phyloP scores from a whole-genome alignment of 495 filamentous ascomycete genomes.

The Pseudoneurospora amorphoporcata region DNA sequence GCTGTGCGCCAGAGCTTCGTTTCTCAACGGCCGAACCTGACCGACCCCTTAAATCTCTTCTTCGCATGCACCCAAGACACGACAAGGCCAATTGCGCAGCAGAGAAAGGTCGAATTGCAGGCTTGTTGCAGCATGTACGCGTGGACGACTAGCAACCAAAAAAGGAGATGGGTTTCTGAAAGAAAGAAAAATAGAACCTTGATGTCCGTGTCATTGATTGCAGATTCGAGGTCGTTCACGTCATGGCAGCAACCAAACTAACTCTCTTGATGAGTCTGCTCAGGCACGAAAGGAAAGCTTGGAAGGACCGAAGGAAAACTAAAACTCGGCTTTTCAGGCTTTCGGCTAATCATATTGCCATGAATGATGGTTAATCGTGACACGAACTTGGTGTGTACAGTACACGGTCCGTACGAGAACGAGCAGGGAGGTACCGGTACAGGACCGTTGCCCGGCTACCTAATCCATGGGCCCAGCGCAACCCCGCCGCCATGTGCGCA shows the following conservation, averaged over 20 bases:
- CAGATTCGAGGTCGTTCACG: background rate
- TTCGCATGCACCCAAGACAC: slow-evolving; percentile 2
- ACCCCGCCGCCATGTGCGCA: slow-evolving; percentile 16
- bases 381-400: background rate
- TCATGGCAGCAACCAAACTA: background rate
- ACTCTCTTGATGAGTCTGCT: background rate
- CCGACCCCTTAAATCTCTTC: background rate
- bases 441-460: slow-evolving; percentile 5
- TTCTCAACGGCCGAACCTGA: slow-evolving; percentile 7
- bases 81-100: slow-evolving; percentile 3
- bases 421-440: slow-evolving; percentile 8
- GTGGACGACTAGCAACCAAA: background rate
- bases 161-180: slow-evolving; percentile 5
- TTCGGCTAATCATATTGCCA: background rate
- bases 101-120: slow-evolving; percentile 6
- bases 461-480: slow-evolving; percentile 12
- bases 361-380: background rate
- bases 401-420: background rate
- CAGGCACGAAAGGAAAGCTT: background rate
- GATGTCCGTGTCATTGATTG: background rate
- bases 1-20: slow-evolving; percentile 5
- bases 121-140: slow-evolving; percentile 1
- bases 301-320: slow-evolving; percentile 8
- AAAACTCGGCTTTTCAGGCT: background rate
- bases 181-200: background rate